These are phyloP conservation scores for Hymenotorrendiella dingleyae DNA, from an alignment of 2,329 filamentous ascomycete species.

Conservation along the genomic window DNA sequence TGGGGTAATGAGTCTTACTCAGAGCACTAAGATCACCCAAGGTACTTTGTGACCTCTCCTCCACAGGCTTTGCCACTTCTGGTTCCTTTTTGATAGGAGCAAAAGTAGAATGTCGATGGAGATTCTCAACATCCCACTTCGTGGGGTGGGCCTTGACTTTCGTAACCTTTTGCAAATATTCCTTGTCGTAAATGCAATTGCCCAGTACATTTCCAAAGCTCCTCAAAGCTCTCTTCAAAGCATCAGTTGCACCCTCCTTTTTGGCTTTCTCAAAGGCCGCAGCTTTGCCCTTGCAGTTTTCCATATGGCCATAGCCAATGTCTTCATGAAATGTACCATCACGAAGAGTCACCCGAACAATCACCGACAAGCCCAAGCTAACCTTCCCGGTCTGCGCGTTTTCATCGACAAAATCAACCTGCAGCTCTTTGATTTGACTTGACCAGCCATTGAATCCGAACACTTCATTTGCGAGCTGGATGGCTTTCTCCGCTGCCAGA, in stretches of 20 bases:
- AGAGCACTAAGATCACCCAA: no score
- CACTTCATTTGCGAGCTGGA: constrained; percentile 88
- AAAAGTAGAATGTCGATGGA: constrained; percentile 76
- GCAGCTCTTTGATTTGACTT: constrained; percentile 87
- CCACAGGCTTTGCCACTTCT: constrained; percentile 22
- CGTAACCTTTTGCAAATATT: constrained; percentile 83
- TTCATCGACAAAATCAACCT: constrained; percentile 94
- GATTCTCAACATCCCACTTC: constrained; percentile 70
- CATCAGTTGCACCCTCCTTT: constrained; percentile 96
- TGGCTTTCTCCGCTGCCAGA: constrained; percentile 92
- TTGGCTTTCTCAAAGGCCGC: constrained; percentile 97
- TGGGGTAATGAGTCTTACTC: constrained; percentile 25
- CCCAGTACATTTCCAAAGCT: constrained; percentile 95
- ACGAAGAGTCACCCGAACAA: constrained; percentile 80
- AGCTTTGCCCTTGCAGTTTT: constrained; percentile 93
- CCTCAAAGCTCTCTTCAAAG: constrained; percentile 78
- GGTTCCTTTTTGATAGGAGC: constrained; percentile 22
- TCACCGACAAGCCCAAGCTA: constrained; percentile 80
- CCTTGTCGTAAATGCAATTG: constrained; percentile 98
- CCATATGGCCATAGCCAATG: constrained; percentile 92
- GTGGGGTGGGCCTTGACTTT: constrained; percentile 77
- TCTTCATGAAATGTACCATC: constrained; percentile 98
- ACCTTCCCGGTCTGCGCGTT: constrained; percentile 71
- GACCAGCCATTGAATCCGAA: constrained; percentile 99
- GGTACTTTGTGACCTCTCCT: constrained; percentile 19